Base-by-base conservation (phyloP, 495 filamentous ascomycete genomes). In the Tricharina praecox region DNA sequence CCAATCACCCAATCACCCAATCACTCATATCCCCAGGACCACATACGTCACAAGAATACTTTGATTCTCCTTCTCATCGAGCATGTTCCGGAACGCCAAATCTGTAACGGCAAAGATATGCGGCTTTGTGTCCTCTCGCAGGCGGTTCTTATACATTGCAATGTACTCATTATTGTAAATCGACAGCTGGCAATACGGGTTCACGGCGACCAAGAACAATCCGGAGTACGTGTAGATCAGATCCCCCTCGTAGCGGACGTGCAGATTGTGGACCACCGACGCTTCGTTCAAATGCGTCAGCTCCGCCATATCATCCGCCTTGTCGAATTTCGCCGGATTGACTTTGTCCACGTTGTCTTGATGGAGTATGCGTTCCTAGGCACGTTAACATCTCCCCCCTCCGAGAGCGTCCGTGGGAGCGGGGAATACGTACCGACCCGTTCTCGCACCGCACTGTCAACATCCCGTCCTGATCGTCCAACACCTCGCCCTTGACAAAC, bases 61-160 rank as follows among this genome's bases (percentile, higher is more conserved):
- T 63, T 99, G 92, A 55, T 96, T 95, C 48, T 87, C 74, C 16
- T 88, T 87, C 62, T 94, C 88, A 48, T 93, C 85, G 3, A 95
- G 84, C 5, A 99, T 70, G 58, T 94, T 95, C 2, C 90, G 76
- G 62, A 95, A 99, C 1, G 92, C 92, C 54, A 88, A 78, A 63
- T 99, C 92, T n/a, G 92, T 87, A 76, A 94, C 88, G 32, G 92
- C 92, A 57, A 85, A 99, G 47, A 99, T 94, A 56, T 99, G 92
- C 1, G 92, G 92, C 55, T 90, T 88, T 19, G 83, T 93, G 54
- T 99, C 92, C 51, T 96, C 92, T 53, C 85, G 66, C 52, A 68
- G 84, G 37, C 82, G 73, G 8, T 88, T 90, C 56, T 85, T 84
- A 67, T 95, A 99, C 81, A 92, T 87, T 53, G 87, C 86, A 66